Percentiles rank a stretch among this genome's conserved stretches.
phyloP scores from a whole-genome alignment of 139 green algal genomes.

The Coelastrella sp. region DNA sequence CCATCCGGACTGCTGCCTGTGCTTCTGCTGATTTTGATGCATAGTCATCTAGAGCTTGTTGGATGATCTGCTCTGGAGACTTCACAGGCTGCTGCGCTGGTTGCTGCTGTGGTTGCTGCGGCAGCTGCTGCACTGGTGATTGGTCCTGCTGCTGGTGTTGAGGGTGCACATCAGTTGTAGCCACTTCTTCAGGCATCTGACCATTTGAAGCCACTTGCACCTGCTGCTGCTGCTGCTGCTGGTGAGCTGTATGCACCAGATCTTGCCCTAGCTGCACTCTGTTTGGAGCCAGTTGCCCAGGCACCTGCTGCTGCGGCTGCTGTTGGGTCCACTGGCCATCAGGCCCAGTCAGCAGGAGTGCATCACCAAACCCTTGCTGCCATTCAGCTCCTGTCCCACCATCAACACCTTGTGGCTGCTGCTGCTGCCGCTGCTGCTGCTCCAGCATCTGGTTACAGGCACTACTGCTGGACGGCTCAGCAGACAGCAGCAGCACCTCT shows the following conservation, averaged over 20 bases:
- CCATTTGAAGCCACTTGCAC: no score
- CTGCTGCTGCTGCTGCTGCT: background rate
- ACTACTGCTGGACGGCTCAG: background rate
- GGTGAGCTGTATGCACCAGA: background rate
- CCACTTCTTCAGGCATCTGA: background rate
- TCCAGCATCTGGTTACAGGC: background rate
- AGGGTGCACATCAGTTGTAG: background rate
- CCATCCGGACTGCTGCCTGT: background rate
- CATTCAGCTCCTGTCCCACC: background rate
- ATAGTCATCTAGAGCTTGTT: background rate
- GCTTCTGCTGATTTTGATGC: background rate
- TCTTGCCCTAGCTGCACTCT: background rate
- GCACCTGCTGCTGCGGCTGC: slow-evolving; percentile 22
- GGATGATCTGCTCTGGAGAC: background rate
- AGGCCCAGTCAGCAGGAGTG: background rate
- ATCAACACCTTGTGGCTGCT: background rate
- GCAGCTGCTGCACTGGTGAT: background rate
- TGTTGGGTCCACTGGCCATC: background rate
- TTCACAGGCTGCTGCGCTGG: background rate
- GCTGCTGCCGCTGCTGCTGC: background rate
- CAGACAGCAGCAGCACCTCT: background rate
- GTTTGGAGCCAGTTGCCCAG: background rate
- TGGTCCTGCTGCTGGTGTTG: background rate
- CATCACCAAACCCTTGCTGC: background rate
- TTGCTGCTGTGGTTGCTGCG: background rate